Evolutionary conservation across 2,329 filamentous ascomycete species (phyloP).

Genomic region (Penicillium sp.): DNA sequence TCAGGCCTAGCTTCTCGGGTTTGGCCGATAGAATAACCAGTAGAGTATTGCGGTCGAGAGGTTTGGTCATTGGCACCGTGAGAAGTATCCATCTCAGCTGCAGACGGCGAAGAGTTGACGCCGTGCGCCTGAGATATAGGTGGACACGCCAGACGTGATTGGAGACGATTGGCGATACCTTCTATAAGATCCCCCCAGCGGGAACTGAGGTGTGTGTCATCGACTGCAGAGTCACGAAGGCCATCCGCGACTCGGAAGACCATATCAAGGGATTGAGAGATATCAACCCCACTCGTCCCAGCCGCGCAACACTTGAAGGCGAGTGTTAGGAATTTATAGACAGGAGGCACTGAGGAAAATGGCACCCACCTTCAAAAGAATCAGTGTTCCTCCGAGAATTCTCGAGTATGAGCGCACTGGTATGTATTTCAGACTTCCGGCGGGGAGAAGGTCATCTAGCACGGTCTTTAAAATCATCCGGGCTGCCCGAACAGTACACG

Average conservation of each 20-base stretch:
- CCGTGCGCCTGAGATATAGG: background rate
- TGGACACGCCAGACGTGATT: background rate
- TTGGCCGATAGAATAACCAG: too few species aligned
- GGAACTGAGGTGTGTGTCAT: constrained; percentile 10
- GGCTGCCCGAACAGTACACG: background rate
- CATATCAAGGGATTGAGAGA: constrained; percentile 2
- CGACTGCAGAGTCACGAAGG: constrained; percentile 2
- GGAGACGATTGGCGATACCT: background rate
- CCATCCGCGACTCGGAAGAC: background rate
- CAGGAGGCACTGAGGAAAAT: too few species aligned
- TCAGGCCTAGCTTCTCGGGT: background rate
- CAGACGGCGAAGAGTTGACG: background rate
- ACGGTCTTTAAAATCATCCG: constrained; percentile 44
- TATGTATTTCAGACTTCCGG: constrained; percentile 54
- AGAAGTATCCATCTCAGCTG: too few species aligned
- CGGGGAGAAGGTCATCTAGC: constrained; percentile 52
- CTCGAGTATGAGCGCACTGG: constrained; percentile 60
- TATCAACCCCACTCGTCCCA: constrained; percentile 1
- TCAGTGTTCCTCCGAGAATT: constrained; percentile 57
- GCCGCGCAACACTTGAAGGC: background rate
- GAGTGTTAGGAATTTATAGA: background rate
- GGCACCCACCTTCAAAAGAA: constrained; percentile 51
- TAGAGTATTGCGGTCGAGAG: too few species aligned
- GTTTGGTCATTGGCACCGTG: too few species aligned
- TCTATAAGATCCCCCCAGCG: constrained; percentile 15